These are phyloP conservation scores for Suhomyces sp. DNA, from an alignment of 805 yeast genomes.

Conservation along the genomic window DNA sequence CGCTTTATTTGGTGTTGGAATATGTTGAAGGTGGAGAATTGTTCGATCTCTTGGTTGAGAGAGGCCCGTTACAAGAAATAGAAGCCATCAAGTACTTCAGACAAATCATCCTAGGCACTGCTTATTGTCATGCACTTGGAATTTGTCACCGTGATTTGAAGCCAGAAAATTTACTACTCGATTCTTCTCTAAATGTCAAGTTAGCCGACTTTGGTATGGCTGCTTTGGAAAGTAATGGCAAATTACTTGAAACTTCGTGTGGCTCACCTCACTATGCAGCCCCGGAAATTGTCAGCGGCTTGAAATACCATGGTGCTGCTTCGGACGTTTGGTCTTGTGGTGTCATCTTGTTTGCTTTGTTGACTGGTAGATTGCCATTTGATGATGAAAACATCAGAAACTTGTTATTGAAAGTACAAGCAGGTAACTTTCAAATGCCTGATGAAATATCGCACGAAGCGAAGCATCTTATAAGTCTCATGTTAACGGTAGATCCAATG, in stretches of 20 bases:
- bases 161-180: constrained; percentile 74
- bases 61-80: constrained; percentile 67
- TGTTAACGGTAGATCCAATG: constrained; percentile 69
- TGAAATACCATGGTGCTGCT: constrained; percentile 77
- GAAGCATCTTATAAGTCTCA: constrained; percentile 58
- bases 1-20: constrained; percentile 73
- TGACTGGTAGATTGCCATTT: constrained; percentile 80
- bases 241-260: constrained; percentile 73
- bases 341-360: constrained; percentile 70
- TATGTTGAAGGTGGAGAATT: constrained; percentile 89
- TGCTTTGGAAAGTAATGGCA: constrained; percentile 70
- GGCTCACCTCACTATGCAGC: constrained; percentile 90
- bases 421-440: constrained; percentile 75
- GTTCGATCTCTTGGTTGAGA: constrained; percentile 68
- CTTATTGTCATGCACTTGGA: constrained; percentile 77
- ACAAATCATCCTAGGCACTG: constrained; percentile 75
- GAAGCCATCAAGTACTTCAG: constrained; percentile 75
- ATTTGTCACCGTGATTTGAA: constrained; percentile 80
- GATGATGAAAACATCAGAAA: constrained; percentile 79
- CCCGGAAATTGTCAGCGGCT: constrained; percentile 80
- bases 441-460: constrained; percentile 61
- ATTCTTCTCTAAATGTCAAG: constrained; percentile 63
- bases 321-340: constrained; percentile 91
- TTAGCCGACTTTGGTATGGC: constrained; percentile 92
- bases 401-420: constrained; percentile 69